These are phyloP conservation scores for Diaporthe caulivora DNA, from an alignment of 2,329 filamentous ascomycete species.

Conservation along the genomic window DNA sequence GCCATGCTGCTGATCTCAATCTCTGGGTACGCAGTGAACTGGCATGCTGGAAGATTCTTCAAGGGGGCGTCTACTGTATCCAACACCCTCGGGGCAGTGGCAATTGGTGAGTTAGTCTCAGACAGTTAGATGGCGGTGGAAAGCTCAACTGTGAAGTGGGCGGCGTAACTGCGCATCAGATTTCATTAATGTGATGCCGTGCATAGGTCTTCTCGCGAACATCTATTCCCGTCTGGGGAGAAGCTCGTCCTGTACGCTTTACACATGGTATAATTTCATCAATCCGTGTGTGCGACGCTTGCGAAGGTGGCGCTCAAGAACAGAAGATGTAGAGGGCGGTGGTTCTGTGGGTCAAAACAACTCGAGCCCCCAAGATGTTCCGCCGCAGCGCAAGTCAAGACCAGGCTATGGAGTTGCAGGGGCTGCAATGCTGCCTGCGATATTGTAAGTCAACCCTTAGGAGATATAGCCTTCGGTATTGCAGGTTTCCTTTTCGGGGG, in stretches of 20 bases:
- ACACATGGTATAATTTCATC: not conserved
- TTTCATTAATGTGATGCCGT: not conserved
- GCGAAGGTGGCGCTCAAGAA: not conserved
- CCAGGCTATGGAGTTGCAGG: slow-evolving; percentile 1
- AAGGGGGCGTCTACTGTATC: not conserved
- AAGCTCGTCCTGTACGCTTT: not conserved
- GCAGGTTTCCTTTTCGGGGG: not conserved
- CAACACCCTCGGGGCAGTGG: not conserved
- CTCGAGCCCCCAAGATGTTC: not conserved
- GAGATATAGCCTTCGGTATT: not conserved
- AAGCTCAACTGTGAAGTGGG: not conserved
- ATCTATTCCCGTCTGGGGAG: not conserved
- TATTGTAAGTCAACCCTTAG: not conserved
- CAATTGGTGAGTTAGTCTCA: not conserved
- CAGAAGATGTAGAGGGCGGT: not conserved
- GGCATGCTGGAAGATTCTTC: not conserved
- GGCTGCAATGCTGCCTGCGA: not conserved
- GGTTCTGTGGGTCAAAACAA: not conserved
- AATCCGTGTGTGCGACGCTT: not conserved
- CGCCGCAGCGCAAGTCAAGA: not conserved
- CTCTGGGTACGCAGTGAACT: not conserved
- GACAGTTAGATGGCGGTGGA: not conserved
- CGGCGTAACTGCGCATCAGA: rapidly evolving
- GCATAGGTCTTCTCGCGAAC: not conserved
- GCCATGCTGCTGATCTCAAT: slow-evolving; percentile 7